Evolutionary conservation across 2,329 filamentous ascomycete species (phyloP), one percentile per base, ranked within the genome.

Genomic region (Amylocarpus encephaloides): DNA sequence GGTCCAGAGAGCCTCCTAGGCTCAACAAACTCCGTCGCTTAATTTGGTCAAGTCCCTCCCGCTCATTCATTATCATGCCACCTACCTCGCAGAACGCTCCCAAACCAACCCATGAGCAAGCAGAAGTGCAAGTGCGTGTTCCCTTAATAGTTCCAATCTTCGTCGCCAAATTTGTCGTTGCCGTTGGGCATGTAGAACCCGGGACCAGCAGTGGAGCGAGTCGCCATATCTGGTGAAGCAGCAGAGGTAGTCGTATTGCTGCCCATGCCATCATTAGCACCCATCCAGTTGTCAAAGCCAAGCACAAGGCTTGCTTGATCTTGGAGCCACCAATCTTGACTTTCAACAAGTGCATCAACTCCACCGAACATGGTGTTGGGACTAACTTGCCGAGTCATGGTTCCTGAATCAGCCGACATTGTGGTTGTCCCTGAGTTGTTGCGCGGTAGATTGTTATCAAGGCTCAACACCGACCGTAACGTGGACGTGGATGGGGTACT

Each of bases 321-420:
- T 33, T 75, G 70, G 48, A 82, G 72, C 72, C 80, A 83, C 79
- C 78, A 82, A 58, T 85, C 78, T 53, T 83, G 79, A 43, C 77
- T 79, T 44, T 85, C 80, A 41, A 85, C 73, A 5, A 85, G 66
- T 40, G 77, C 76, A 33, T 83, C 79, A 1, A 82, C 71, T 7
- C 75, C 76, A 19, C 79, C 78, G 53, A 84, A 83, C 46, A 80
- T 70, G 10, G 75, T 73, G 9, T 71, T 72, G 0, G 73, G 70
- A 19, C 68, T 68, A 6, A 68, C 61, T 9, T 75, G 74, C 26
- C 62, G 43, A 2, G 58, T 58, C 26, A 55, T 53, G 0, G 53
- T 15, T 4, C 43, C 50, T 13, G 56, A 53, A 1, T 58, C 57
- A 13, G 45, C 44, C 6, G 46, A 41, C 15, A 29, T 30, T 22